These are phyloP conservation scores for Trametes pubescens DNA, from an alignment of 1,284 basidiomycete species.

Conservation along the genomic window DNA sequence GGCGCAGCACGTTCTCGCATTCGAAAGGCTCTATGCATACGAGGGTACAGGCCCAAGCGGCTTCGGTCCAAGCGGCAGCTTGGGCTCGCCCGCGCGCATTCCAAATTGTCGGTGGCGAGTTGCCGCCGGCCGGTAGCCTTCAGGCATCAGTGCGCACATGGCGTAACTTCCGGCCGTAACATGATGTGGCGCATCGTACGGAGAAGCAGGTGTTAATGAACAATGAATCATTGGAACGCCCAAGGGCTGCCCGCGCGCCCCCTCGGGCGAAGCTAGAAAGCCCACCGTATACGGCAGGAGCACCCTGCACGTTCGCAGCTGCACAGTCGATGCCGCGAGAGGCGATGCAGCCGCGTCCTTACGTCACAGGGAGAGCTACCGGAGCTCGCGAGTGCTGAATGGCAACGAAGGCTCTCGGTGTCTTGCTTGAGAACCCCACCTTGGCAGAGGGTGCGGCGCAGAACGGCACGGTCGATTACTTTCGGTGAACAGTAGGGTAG, in stretches of 20 bases:
- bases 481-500: slow-evolving; percentile 4
- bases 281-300: not conserved
- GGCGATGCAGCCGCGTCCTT: not conserved
- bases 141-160: not conserved
- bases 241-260: not conserved
- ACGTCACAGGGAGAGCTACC: slow-evolving; percentile 1
- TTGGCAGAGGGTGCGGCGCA: not conserved
- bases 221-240: too few relatives aligned
- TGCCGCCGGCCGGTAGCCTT: slow-evolving; percentile 5
- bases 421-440: not conserved
- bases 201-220: not conserved
- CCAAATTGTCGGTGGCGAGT: not conserved
- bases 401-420: not conserved
- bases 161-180: not conserved
- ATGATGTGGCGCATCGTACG: slow-evolving; percentile 12
- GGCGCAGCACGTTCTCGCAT: too few relatives aligned
- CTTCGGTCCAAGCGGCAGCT: not conserved
- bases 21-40: too few relatives aligned
- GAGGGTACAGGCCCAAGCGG: too few relatives aligned
- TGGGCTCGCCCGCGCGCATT: not conserved
- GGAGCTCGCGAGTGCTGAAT: not conserved
- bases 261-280: not conserved
- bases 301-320: not conserved
- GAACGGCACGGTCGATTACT: slow-evolving; percentile 11
- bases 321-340: not conserved